A percentile compares a stretch with the other conserved stretches of the same genome.
phyloP scores from a whole-genome alignment of 768 basidiomycete genomes.

The Lentinula detonsa region DNA sequence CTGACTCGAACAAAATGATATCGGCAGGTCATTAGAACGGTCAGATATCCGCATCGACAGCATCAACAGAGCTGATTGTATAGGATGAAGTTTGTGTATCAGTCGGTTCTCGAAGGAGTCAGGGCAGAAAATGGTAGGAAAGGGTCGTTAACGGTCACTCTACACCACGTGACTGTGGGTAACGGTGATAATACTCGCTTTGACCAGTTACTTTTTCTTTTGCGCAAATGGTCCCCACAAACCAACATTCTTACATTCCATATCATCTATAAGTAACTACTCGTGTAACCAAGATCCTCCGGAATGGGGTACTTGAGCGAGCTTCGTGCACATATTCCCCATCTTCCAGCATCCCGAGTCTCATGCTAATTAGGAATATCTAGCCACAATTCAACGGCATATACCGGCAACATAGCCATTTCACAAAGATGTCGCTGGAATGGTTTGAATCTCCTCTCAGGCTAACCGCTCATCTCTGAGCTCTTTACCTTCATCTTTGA shows the following conservation, averaged over 20 bases:
- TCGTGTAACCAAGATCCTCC: too few relatives aligned
- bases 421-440: not conserved
- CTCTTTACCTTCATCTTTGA: not conserved
- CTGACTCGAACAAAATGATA: not conserved
- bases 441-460: not conserved
- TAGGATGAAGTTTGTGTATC: too few relatives aligned
- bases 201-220: not conserved
- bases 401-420: not conserved
- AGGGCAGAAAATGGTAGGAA: too few relatives aligned
- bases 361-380: not conserved
- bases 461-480: not conserved
- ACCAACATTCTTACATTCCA: too few relatives aligned
- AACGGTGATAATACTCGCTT: not conserved
- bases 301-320: not conserved
- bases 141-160: too few relatives aligned
- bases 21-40: too few relatives aligned
- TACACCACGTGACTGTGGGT: not conserved
- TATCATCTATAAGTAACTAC: too few relatives aligned
- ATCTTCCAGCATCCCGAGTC: not conserved
- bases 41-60: too few relatives aligned
- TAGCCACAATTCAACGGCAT: not conserved
- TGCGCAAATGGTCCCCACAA: too few relatives aligned
- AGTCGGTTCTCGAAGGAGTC: too few relatives aligned
- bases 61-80: too few relatives aligned
- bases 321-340: not conserved